Conservation (phyloP, 805 yeast species). For the Yamadazyma endophytica region DNA sequence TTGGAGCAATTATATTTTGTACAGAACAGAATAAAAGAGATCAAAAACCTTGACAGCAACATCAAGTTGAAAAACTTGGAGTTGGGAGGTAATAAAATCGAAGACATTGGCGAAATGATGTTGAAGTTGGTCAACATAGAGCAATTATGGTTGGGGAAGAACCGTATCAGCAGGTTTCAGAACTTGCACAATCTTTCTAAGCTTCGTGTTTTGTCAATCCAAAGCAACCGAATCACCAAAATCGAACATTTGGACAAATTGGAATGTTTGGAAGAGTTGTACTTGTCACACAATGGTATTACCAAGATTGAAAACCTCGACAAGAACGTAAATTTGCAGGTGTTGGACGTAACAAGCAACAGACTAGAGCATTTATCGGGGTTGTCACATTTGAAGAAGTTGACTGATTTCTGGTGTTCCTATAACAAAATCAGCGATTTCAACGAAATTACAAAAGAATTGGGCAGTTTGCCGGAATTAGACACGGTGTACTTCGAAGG, state of each 20-base stretch:
- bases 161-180: conserved; percentile 61
- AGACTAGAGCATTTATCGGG: conserved; percentile 57
- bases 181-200: conserved; percentile 57
- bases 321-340: conserved; percentile 58
- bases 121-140: conserved; percentile 51
- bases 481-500: conserved; percentile 94
- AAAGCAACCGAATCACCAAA: conserved; percentile 74
- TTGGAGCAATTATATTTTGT: conserved; percentile 77
- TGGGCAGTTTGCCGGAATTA: conserved; percentile 57
- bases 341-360: conserved; percentile 81
- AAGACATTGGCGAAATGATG: conserved; percentile 53
- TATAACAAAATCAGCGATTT: conserved; percentile 66
- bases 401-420: conserved; percentile 95
- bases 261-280: conserved; percentile 74
- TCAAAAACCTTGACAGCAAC: conserved; percentile 61
- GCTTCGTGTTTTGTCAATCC: conserved; percentile 77
- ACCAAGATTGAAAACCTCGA: conserved; percentile 74
- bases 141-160: conserved; percentile 92
- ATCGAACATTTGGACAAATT: conserved; percentile 78
- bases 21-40: conserved; percentile 76
- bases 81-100: conserved; percentile 83
- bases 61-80: conserved; percentile 65
- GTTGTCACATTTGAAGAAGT: conserved; percentile 56
- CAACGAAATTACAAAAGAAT: conserved; percentile 62
- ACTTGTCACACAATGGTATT: conserved; percentile 81